These are phyloP conservation scores for Naganishia liquefaciens DNA, from an alignment of 1,284 basidiomycete species.

Conservation along the genomic window DNA sequence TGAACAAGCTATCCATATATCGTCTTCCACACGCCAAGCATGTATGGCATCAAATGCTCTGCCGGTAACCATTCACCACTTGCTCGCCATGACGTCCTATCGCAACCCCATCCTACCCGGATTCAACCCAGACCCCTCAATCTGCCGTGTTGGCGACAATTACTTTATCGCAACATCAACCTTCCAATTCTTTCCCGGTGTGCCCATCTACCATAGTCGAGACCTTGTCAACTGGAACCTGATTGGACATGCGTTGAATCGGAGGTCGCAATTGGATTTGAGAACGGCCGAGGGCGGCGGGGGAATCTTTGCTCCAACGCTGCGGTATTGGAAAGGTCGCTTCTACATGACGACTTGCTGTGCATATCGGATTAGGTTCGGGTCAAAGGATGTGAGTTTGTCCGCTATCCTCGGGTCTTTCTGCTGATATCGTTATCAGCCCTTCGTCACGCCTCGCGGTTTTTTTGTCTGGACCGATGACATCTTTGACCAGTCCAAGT, in stretches of 20 bases:
- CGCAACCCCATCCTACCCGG: constrained; percentile 43
- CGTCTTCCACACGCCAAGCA: not conserved
- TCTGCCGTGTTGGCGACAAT: constrained; percentile 36
- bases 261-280: constrained; percentile 38
- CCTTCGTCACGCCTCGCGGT: constrained; percentile 30
- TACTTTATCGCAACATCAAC: constrained; percentile 41
- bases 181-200: constrained; percentile 43
- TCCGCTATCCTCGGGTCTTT: not conserved
- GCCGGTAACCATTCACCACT: too few relatives aligned
- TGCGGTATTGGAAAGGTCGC: constrained; percentile 37
- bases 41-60: too few relatives aligned
- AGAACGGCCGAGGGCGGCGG: constrained; percentile 35
- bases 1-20: not conserved
- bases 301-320: constrained; percentile 40
- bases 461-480: constrained; percentile 43
- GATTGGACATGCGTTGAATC: constrained; percentile 40
- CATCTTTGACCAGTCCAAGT: constrained; percentile 37
- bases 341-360: constrained; percentile 41
- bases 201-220: constrained; percentile 39
- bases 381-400: constrained; percentile 24
- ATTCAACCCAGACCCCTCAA: constrained; percentile 45
- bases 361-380: constrained; percentile 25
- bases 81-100: constrained; percentile 19
- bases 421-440: constrained; percentile 4
- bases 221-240: constrained; percentile 42